phyloP scores from a whole-genome alignment of 164 flowering plant species.

The Saururus chinensis region DNA sequence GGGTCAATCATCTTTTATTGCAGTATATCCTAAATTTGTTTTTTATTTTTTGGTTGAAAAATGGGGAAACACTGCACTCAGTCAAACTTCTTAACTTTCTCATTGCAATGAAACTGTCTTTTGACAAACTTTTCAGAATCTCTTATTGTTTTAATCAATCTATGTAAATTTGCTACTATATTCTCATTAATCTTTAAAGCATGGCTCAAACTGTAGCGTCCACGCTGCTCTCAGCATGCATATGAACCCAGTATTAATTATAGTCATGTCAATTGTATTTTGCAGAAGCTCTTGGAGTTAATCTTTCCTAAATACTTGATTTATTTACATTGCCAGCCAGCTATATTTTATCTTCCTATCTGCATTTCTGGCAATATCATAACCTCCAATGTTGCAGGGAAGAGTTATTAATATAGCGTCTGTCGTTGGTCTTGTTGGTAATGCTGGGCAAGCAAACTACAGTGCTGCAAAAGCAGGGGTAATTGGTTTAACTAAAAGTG shows the following conservation, averaged over 20 bases:
- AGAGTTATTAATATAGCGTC: slow-evolving; percentile 86
- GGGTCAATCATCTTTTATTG: background rate
- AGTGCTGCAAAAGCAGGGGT: slow-evolving; percentile 99
- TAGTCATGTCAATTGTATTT: background rate
- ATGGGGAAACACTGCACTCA: too few species aligned
- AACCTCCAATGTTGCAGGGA: slow-evolving; percentile 38
- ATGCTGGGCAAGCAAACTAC: slow-evolving; percentile 90
- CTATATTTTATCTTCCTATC: too few species aligned
- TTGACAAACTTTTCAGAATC: background rate
- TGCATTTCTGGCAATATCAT: background rate
- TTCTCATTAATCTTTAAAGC: too few species aligned
- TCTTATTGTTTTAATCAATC: background rate
- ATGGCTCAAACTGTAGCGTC: background rate
- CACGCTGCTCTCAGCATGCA: background rate
- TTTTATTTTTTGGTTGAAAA: too few species aligned
- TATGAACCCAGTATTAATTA: background rate
- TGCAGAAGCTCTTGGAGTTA: background rate
- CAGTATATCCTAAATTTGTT: background rate
- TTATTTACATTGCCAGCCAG: background rate
- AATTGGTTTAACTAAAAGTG: slow-evolving; percentile 83
- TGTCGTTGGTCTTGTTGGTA: slow-evolving; percentile 91
- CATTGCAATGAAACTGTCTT: too few species aligned
- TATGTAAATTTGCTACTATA: background rate
- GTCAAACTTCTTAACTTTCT: too few species aligned
- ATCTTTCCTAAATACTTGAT: background rate